These are phyloP conservation scores for Penicillium sp. DNA, from an alignment of 2,329 filamentous ascomycete genomes.

Conservation along the genomic window DNA sequence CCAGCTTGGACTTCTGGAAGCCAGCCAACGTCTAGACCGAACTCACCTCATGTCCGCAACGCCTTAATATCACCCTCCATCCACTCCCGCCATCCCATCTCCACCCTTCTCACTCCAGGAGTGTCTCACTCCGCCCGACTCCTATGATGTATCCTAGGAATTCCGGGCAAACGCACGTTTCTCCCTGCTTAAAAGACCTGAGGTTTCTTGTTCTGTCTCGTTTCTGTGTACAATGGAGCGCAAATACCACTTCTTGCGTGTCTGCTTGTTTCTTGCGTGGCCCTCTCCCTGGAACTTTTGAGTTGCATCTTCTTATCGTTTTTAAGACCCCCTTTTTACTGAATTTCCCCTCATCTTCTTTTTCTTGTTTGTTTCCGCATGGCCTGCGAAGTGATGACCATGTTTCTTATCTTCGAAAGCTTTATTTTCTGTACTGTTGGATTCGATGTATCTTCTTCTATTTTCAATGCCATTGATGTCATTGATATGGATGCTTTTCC, in stretches of 20 bases:
- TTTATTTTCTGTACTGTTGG: constrained; percentile 14
- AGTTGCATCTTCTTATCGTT: constrained; percentile 13
- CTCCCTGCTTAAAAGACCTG: constrained; percentile 2
- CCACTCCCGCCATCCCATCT: background rate
- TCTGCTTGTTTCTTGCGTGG: constrained; percentile 16
- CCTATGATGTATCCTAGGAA: background rate
- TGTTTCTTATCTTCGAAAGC: constrained; percentile 9
- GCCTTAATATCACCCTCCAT: background rate
- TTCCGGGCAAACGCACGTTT: background rate
- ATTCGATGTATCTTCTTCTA: constrained; percentile 14
- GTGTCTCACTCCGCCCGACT: background rate
- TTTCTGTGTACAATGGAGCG: constrained; percentile 40
- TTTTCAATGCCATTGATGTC: constrained; percentile 17
- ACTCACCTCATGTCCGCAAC: background rate
- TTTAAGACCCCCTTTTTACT: constrained; percentile 12
- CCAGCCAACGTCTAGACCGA: background rate
- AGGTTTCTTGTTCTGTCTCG: constrained; percentile 10
- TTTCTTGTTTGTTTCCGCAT: constrained; percentile 13
- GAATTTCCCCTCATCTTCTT: background rate
- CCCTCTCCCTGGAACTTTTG: constrained; percentile 2
- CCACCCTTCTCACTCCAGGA: background rate
- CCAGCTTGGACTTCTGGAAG: constrained; percentile 93
- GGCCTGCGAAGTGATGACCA: constrained; percentile 18
- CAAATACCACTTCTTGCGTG: constrained; percentile 36
- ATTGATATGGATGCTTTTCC: background rate